Evolutionary conservation across 495 filamentous ascomycete genomes (phyloP).

Genomic region (Podospora didyma): DNA sequence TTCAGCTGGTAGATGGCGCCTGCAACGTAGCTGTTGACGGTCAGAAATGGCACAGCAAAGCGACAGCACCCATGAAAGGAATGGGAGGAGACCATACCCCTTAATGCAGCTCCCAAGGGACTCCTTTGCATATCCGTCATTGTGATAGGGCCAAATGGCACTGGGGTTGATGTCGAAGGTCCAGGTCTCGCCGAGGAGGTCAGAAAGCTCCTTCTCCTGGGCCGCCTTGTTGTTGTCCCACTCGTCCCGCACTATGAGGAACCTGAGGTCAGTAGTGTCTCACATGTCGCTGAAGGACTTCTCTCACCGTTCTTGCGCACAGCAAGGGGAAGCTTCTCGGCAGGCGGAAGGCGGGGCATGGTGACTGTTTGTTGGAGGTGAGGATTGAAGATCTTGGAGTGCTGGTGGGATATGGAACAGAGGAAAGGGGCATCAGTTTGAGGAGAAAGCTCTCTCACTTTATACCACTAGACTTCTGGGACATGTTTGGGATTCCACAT

Average conservation of each 20-base stretch:
- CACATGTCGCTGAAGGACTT: background rate
- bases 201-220: constrained; percentile 39
- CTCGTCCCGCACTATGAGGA: constrained; percentile 45
- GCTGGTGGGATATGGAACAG: background rate
- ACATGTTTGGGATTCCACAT: background rate
- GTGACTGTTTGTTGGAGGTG: constrained; percentile 2
- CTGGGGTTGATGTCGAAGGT: constrained; percentile 44
- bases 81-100: constrained; percentile 23
- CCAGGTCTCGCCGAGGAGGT: constrained; percentile 42
- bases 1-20: constrained; percentile 37
- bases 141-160: constrained; percentile 46
- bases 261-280: constrained; percentile 7
- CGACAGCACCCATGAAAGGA: too few species aligned
- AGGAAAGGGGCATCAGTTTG: background rate
- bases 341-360: constrained; percentile 40
- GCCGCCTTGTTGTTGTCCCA: constrained; percentile 46
- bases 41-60: background rate
- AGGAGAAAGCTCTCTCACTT: background rate
- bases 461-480: background rate
- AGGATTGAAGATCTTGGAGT: background rate
- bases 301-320: constrained; percentile 48
- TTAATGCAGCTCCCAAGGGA: constrained; percentile 42
- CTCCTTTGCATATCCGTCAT: constrained; percentile 43
- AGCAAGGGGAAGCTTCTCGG: constrained; percentile 50
- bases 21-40: constrained; percentile 37